These are phyloP conservation scores for Cladosporium sphaerospermum DNA, from an alignment of 2,329 filamentous ascomycete genomes.

Conservation along the genomic window DNA sequence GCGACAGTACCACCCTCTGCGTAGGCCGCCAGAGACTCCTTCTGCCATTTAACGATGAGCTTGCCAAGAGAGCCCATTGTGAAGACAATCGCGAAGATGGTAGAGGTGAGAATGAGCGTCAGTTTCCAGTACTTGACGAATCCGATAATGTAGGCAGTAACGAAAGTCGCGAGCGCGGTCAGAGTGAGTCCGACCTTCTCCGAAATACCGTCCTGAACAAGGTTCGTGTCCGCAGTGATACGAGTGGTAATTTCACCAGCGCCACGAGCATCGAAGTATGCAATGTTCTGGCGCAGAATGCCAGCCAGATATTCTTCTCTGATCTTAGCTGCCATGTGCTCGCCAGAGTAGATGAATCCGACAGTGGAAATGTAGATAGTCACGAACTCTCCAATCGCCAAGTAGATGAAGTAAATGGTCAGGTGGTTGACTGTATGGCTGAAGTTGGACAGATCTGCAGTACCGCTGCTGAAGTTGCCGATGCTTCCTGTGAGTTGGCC, in stretches of 20 bases:
- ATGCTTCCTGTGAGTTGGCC: constrained; percentile 70
- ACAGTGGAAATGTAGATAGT: constrained; percentile 74
- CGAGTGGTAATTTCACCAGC: constrained; percentile 90
- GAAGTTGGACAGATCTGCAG: constrained; percentile 42
- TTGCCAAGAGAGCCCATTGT: constrained; percentile 67
- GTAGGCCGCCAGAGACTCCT: constrained; percentile 70
- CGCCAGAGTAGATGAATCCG: constrained; percentile 68
- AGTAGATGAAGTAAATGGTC: constrained; percentile 79
- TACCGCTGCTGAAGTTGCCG: constrained; percentile 45
- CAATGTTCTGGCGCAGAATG: constrained; percentile 83
- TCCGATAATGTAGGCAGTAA: constrained; percentile 83
- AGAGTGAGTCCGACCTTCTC: constrained; percentile 79
- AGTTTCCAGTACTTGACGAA: constrained; percentile 92
- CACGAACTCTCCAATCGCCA: constrained; percentile 73
- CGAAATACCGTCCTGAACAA: constrained; percentile 88
- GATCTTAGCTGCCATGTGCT: constrained; percentile 43
- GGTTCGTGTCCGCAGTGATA: constrained; percentile 88
- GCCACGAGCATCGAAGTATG: constrained; percentile 86
- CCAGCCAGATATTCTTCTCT: constrained; percentile 77
- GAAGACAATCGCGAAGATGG: constrained; percentile 70
- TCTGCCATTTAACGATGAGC: constrained; percentile 76
- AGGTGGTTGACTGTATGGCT: constrained; percentile 53
- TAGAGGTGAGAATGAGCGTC: constrained; percentile 77
- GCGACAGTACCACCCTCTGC: constrained; percentile 80
- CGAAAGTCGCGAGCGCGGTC: constrained; percentile 71